These are phyloP conservation scores for Thuja plicata DNA, from an alignment of 83 land plant genomes.

Conservation along the genomic window DNA sequence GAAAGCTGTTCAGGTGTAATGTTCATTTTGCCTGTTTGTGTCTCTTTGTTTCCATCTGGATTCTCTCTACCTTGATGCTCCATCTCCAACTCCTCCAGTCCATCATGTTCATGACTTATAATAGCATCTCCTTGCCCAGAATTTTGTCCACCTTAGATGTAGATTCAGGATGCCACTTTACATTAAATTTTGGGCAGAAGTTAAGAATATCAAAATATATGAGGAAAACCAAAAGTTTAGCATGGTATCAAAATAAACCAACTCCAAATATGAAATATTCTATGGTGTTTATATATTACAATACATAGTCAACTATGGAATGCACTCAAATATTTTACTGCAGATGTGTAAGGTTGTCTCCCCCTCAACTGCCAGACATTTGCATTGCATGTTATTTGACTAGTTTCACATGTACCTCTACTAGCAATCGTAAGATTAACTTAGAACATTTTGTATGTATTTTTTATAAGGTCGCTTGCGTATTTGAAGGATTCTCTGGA, in stretches of 20 bases:
- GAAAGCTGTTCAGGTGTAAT: not conserved
- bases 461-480: not conserved
- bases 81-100: not conserved
- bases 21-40: slow-evolving; percentile 3
- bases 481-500: not conserved
- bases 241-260: not conserved
- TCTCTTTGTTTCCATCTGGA: not conserved
- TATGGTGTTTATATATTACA: not conserved
- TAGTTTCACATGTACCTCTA: not conserved
- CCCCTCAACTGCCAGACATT: not conserved
- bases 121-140: slow-evolving; percentile 2
- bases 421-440: not conserved
- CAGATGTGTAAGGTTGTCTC: too few species aligned
- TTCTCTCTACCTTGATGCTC: not conserved
- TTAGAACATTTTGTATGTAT: not conserved
- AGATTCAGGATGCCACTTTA: not conserved
- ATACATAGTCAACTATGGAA: not conserved
- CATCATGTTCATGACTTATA: slow-evolving; percentile 1
- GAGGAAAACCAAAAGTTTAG: not conserved
- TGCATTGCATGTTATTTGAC: not conserved
- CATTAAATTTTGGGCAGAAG: not conserved
- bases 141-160: not conserved
- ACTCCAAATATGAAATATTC: not conserved
- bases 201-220: not conserved
- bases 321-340: not conserved